Conservation (phyloP, 495 filamentous ascomycete genomes). For the Daldinia concentrica region DNA sequence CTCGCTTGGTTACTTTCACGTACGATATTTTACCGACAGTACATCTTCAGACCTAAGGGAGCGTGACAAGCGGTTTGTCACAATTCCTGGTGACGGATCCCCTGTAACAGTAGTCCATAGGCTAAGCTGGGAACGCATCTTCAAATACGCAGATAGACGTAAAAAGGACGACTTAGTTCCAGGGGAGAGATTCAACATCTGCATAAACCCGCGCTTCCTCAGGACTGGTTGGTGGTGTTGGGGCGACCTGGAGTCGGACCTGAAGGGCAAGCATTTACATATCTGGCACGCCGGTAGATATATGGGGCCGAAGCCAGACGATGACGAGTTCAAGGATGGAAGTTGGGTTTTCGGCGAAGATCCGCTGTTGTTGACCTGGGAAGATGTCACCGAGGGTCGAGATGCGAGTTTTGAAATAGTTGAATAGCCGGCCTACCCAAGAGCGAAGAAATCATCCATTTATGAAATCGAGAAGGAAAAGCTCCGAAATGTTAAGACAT, state of each 20-base stretch:
- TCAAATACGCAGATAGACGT: slow-evolving; percentile 12
- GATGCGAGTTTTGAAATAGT: background rate
- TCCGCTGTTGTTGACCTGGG: background rate
- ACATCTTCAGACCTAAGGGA: background rate
- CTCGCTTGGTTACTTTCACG: background rate
- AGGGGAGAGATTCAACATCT: background rate
- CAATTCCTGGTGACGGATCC: slow-evolving; percentile 15
- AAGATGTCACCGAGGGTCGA: background rate
- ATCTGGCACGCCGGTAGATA: background rate
- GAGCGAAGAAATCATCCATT: background rate
- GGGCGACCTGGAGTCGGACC: background rate
- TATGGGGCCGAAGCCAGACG: background rate
- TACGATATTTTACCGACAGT: background rate
- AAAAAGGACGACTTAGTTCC: background rate
- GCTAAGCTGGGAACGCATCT: slow-evolving; percentile 26
- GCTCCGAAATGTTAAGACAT: background rate
- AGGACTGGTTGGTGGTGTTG: slow-evolving; percentile 1
- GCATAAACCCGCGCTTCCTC: background rate
- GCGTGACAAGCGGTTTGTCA: slow-evolving; percentile 4
- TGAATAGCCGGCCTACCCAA: background rate
- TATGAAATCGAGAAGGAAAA: background rate
- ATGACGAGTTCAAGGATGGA: background rate
- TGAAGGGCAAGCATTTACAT: background rate
- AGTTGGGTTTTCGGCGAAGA: slow-evolving; percentile 2
- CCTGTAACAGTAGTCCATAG: slow-evolving; percentile 1